Conservation (phyloP, 345 rosid species). For the Eucalyptus regnans region DNA sequence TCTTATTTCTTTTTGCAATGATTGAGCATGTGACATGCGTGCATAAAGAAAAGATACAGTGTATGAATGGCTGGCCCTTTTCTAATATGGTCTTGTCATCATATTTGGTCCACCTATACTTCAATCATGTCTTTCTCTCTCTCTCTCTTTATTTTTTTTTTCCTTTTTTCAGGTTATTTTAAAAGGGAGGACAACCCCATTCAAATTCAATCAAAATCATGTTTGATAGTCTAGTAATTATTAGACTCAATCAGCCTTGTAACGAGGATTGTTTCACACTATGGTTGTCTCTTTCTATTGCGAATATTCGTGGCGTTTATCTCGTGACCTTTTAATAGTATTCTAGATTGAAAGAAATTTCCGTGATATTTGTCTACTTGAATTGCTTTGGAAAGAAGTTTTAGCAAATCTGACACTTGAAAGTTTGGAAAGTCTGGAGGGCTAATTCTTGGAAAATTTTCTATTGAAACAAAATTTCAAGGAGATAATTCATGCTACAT, state of each 20-base stretch:
- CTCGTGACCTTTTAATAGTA: not conserved
- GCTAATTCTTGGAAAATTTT: not conserved
- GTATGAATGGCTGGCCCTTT: not conserved
- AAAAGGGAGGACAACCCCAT: not conserved
- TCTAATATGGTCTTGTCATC: not conserved
- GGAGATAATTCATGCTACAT: fast-evolving
- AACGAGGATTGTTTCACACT: not conserved
- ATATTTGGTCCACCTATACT: not conserved
- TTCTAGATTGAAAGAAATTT: not conserved
- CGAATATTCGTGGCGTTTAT: not conserved
- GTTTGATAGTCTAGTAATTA: not conserved
- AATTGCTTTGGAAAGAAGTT: not conserved
- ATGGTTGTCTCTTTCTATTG: not conserved
- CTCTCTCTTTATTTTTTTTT: not conserved
- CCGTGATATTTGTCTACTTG: not conserved
- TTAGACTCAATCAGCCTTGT: not conserved
- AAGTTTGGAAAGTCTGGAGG: too few species aligned
- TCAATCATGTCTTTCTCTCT: not conserved
- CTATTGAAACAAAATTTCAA: not conserved
- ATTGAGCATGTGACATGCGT: not conserved
- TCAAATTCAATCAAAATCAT: not conserved
- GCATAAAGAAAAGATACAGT: not conserved
- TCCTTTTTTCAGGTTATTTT: not conserved
- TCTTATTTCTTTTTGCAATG: not conserved
- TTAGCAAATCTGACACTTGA: fast-evolving